Base-by-base conservation (phyloP, 2,329 filamentous ascomycete genomes). In the Hymenoscyphus repandus region DNA sequence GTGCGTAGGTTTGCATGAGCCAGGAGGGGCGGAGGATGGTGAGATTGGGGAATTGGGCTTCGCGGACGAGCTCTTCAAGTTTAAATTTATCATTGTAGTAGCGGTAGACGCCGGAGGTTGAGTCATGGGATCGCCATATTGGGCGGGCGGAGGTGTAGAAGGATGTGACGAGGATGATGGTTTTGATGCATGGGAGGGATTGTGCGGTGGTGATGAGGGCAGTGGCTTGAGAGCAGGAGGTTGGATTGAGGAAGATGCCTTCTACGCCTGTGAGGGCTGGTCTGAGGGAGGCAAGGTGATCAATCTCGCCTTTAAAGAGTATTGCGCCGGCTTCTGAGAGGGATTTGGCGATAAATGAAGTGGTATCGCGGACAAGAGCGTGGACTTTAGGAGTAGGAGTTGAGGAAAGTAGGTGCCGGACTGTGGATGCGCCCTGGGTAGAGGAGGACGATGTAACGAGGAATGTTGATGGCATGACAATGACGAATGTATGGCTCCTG, bases 301-400 rank as follows among this genome's bases (percentile, higher is more conserved):
- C 57, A 55, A 63, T 70, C 11, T 70, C 65, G 7, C 68, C 69
- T 45, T 70, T 54, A 53, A 71, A 70, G 17, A 71, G 7, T 0
- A 63, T 69, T 34, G 70, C 59, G 4, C 55, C 55, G 0, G 60
- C 56, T 6, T 54, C 2, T 63, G 46, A 12, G 70, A 54, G 47
- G 60, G 33, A 1, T 51, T 6, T 0, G 65, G 64, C 44, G 20
- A 66, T 68, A n/a, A 64, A 43, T 5, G 60, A 62, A 40, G 33
- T 47, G 13, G 31, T 9, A 38, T 71, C 56, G 41, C 68, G 68
- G 1, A 70, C 68, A 3, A 71, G 48, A 0, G 66, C 69, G 32
- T 71, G 68, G 45, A 71, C 51, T 17, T 65, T 67, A 4, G 15
- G 12, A 6, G 15, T 34, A 37, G 58, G 62, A 10, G 68, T 67